Conservation (phyloP, 1,139 yeast genomes). For the Spencermartinsiella ligniputridi region DNA sequence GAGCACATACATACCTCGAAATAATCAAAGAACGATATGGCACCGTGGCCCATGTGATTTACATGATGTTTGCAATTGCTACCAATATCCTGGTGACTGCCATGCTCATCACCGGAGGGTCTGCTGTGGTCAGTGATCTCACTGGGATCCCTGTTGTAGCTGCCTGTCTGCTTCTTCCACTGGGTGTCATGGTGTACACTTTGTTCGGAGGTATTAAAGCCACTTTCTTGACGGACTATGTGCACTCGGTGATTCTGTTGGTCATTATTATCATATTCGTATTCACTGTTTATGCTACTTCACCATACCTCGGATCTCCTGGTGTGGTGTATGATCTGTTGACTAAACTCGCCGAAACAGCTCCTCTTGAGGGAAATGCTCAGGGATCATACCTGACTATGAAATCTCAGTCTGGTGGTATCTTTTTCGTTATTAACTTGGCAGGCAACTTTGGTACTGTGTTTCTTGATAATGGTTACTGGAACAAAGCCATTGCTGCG, state of each 20-base stretch:
- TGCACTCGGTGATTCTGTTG: slow-evolving; percentile 56
- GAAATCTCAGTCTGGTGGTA: slow-evolving; percentile 62
- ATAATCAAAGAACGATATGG: slow-evolving; percentile 68
- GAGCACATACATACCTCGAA: slow-evolving; percentile 71
- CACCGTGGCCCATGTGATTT: slow-evolving; percentile 60
- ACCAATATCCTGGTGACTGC: slow-evolving; percentile 77
- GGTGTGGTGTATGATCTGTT: slow-evolving; percentile 69
- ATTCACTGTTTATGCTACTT: slow-evolving; percentile 42
- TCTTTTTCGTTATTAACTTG: slow-evolving; percentile 76
- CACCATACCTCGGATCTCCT: slow-evolving; percentile 72
- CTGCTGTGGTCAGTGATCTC: slow-evolving; percentile 60
- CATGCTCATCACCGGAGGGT: slow-evolving; percentile 81
- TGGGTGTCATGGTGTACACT: slow-evolving; percentile 80
- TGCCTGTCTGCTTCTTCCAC: slow-evolving; percentile 72
- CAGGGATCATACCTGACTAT: slow-evolving; percentile 73
- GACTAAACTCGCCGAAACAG: slow-evolving; percentile 42
- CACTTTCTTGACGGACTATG: slow-evolving; percentile 81
- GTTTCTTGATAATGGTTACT: slow-evolving; percentile 83
- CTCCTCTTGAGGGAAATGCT: slow-evolving; percentile 58
- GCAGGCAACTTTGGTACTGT: slow-evolving; percentile 87
- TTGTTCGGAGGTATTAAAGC: slow-evolving; percentile 88
- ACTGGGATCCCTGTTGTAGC: slow-evolving; percentile 85
- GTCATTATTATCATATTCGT: slow-evolving; percentile 36
- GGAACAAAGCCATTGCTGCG: slow-evolving; percentile 82
- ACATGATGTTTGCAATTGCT: slow-evolving; percentile 74